These are phyloP conservation scores for Ceratocystis albifundus DNA, from an alignment of 2,329 filamentous ascomycete species.

Conservation along the genomic window DNA sequence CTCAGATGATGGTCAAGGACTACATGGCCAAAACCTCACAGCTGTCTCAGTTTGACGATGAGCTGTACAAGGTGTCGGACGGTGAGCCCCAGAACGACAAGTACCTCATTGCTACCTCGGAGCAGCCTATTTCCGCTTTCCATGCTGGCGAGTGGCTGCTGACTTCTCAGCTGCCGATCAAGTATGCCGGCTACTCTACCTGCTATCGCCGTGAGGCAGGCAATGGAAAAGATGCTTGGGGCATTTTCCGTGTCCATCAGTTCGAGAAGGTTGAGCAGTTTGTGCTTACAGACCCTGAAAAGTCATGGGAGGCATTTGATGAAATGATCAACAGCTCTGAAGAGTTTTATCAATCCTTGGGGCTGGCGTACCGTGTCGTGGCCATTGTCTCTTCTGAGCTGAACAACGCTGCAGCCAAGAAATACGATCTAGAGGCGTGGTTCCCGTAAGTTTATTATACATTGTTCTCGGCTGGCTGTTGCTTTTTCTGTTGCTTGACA, in stretches of 20 bases:
- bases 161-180: slow-evolving; percentile 75
- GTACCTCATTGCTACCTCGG: slow-evolving; percentile 65
- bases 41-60: slow-evolving; percentile 93
- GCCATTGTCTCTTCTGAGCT: slow-evolving; percentile 92
- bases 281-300: slow-evolving; percentile 69
- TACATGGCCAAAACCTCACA: slow-evolving; percentile 98
- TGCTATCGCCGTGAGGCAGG: slow-evolving; percentile 96
- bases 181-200: slow-evolving; percentile 83
- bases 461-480: not conserved
- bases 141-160: slow-evolving; percentile 91
- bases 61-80: slow-evolving; percentile 91
- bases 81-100: slow-evolving; percentile 83
- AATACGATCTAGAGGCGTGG: slow-evolving; percentile 93
- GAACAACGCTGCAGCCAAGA: slow-evolving; percentile 68
- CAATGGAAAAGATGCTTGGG: slow-evolving; percentile 83
- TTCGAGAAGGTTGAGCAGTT: slow-evolving; percentile 93
- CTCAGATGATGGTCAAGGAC: slow-evolving; percentile 88
- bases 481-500: not conserved
- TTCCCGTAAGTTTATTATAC: slow-evolving; percentile 54
- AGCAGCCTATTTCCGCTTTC: slow-evolving; percentile 87
- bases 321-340: slow-evolving; percentile 85
- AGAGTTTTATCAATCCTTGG: slow-evolving; percentile 86
- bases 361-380: slow-evolving; percentile 81
- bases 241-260: slow-evolving; percentile 94
- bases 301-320: slow-evolving; percentile 88